Conservation (phyloP, 345 rosid genomes). For the Raphanus sativus region DNA sequence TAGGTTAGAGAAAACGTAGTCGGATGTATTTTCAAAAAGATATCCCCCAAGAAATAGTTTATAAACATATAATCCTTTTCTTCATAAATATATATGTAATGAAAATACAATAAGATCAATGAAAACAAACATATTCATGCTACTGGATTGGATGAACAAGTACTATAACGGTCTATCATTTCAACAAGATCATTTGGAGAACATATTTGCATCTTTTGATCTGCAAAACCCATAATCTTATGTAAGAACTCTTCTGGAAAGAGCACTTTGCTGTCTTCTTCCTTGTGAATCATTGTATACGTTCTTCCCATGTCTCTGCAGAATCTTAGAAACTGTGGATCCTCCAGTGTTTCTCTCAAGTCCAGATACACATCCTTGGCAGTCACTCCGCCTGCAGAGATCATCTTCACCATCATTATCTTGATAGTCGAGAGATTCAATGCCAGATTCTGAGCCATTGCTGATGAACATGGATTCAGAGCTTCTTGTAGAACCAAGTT, state of each 20-base stretch:
- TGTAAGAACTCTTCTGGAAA: slow-evolving; percentile 34
- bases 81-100: neutral
- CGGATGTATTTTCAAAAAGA: too few relatives aligned
- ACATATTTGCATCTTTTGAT: slow-evolving; percentile 38
- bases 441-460: slow-evolving; percentile 42
- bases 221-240: slow-evolving; percentile 31
- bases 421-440: slow-evolving; percentile 53
- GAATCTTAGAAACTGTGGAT: slow-evolving; percentile 56
- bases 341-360: slow-evolving; percentile 43
- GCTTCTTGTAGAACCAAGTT: slow-evolving; percentile 41
- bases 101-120: slow-evolving; percentile 1
- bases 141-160: slow-evolving; percentile 9
- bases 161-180: slow-evolving; percentile 41
- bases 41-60: too few relatives aligned
- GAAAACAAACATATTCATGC: slow-evolving; percentile 1
- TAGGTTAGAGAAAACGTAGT: too few relatives aligned
- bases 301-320: slow-evolving; percentile 46
- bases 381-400: slow-evolving; percentile 39
- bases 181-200: slow-evolving; percentile 60
- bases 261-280: slow-evolving; percentile 28
- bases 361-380: slow-evolving; percentile 44
- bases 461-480: slow-evolving; percentile 37
- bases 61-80: neutral
- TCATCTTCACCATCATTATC: slow-evolving; percentile 54
- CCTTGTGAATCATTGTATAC: slow-evolving; percentile 49